Evolutionary conservation across 495 filamentous ascomycete genomes (phyloP).

Genomic region (Neurospora sp.): DNA sequence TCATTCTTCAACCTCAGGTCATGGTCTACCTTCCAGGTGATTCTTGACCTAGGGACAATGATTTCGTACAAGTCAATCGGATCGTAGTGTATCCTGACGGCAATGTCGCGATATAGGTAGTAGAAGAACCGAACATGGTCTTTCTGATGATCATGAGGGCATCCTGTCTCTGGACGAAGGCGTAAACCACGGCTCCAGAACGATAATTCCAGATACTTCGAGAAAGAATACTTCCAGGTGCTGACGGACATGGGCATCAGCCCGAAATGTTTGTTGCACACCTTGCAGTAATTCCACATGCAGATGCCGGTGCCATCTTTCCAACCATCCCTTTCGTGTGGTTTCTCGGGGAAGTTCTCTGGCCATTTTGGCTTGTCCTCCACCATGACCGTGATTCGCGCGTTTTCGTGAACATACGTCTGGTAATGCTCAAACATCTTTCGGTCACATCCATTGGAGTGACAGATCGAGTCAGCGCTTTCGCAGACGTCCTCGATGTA

Average conservation of each 20-base stretch:
- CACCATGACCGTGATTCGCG: conserved; percentile 80
- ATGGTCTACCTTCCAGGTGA: conserved; percentile 96
- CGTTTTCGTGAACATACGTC: conserved; percentile 95
- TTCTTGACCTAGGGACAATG: conserved; percentile 74
- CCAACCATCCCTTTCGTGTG: conserved; percentile 27
- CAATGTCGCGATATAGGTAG: conserved; percentile 62
- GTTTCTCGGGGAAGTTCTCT: conserved; percentile 33
- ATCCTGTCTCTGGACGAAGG: conserved; percentile 63
- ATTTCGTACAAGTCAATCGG: conserved; percentile 90
- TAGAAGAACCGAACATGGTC: conserved; percentile 91
- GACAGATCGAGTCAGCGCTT: conserved; percentile 62
- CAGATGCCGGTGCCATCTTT: conserved; percentile 53
- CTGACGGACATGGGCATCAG: conserved; percentile 87
- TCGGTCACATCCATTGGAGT: conserved; percentile 74
- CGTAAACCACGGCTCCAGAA: conserved; percentile 87
- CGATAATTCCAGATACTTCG: conserved; percentile 91
- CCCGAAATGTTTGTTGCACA: conserved; percentile 81
- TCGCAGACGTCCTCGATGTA: conserved; percentile 89
- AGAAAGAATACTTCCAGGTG: conserved; percentile 98
- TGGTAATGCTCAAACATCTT: conserved; percentile 90
- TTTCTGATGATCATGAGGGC: conserved; percentile 84
- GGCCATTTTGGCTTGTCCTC: conserved; percentile 48
- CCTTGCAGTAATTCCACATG: conserved; percentile 97
- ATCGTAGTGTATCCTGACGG: conserved; percentile 81
- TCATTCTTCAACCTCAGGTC: conserved; percentile 89